These are phyloP conservation scores for Dioscorea dumetorum DNA, from an alignment of 106 monocot genomes.

Conservation along the genomic window DNA sequence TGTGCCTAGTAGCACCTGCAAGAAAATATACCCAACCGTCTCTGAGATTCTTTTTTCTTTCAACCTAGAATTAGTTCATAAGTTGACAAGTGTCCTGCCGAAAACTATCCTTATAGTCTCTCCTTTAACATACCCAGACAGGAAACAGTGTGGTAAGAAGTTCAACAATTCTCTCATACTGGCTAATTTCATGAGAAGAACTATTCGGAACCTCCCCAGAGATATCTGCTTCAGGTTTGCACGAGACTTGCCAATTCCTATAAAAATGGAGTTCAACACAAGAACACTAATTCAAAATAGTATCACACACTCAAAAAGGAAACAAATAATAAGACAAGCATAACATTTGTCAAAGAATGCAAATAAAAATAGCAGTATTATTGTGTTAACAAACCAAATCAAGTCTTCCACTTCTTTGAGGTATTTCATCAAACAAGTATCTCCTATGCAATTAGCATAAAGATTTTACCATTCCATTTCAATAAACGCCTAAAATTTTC, in stretches of 20 bases:
- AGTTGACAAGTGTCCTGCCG: not conserved
- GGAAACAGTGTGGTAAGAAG: constrained; percentile 95
- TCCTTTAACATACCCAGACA: constrained; percentile 61
- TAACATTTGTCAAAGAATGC: too few species aligned
- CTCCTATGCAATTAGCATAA: too few species aligned
- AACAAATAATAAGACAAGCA: not conserved
- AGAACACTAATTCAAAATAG: too few species aligned
- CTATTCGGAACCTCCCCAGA: constrained; percentile 44
- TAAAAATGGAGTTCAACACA: not conserved
- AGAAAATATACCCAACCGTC: not conserved
- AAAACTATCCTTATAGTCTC: not conserved
- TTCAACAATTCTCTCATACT: constrained; percentile 85
- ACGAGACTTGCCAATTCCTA: constrained; percentile 46
- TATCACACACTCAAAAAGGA: not conserved
- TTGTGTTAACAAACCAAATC: not conserved
- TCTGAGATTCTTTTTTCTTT: too few species aligned
- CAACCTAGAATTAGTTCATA: not conserved
- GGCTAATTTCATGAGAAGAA: constrained; percentile 38
- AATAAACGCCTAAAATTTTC: not conserved
- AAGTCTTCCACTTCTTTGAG: not conserved
- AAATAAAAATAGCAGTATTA: too few species aligned
- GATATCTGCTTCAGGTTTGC: constrained; percentile 82
- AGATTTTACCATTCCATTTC: not conserved
- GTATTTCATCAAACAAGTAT: not conserved
- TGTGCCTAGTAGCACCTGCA: constrained; percentile 83